phyloP scores from a whole-genome alignment of 1,139 yeast species.

The Magnusiomyces tetraspermus region DNA sequence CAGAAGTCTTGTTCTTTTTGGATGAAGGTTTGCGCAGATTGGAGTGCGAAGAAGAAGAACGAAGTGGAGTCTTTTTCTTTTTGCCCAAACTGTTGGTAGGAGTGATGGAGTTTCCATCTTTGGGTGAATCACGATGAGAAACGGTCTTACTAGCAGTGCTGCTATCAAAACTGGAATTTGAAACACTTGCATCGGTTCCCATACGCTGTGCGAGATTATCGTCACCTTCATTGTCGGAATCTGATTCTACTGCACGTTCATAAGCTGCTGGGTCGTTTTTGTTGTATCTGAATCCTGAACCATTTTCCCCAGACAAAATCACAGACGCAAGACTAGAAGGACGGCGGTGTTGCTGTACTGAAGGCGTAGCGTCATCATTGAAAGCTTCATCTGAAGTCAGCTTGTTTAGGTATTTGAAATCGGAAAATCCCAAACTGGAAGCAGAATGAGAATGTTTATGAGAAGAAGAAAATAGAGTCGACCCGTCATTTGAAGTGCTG shows the following conservation, averaged over 20 bases:
- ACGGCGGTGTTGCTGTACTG: neutral
- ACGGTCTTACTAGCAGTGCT: neutral
- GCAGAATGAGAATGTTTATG: slow-evolving; percentile 10
- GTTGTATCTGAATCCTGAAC: neutral
- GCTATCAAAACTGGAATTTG: neutral
- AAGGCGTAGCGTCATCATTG: neutral
- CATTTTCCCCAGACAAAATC: neutral
- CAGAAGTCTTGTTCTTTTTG: slow-evolving; percentile 55
- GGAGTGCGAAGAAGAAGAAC: slow-evolving; percentile 25
- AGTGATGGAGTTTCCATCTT: neutral
- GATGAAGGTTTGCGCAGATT: slow-evolving; percentile 17
- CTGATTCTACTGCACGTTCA: neutral
- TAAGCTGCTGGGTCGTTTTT: neutral
- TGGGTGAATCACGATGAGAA: neutral
- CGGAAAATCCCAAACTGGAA: slow-evolving; percentile 11
- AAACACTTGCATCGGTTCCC: neutral
- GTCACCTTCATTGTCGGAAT: neutral
- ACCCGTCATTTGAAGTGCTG: slow-evolving; percentile 3
- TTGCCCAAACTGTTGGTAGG: slow-evolving; percentile 1
- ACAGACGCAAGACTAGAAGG: slow-evolving; percentile 2
- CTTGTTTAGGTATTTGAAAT: slow-evolving; percentile 11
- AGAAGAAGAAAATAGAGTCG: neutral
- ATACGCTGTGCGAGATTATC: neutral
- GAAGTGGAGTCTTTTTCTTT: slow-evolving; percentile 17
- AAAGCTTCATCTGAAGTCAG: slow-evolving; percentile 6